These are phyloP conservation scores for Fusarium protoensiforme DNA, from an alignment of 2,329 filamentous ascomycete species.

Conservation along the genomic window DNA sequence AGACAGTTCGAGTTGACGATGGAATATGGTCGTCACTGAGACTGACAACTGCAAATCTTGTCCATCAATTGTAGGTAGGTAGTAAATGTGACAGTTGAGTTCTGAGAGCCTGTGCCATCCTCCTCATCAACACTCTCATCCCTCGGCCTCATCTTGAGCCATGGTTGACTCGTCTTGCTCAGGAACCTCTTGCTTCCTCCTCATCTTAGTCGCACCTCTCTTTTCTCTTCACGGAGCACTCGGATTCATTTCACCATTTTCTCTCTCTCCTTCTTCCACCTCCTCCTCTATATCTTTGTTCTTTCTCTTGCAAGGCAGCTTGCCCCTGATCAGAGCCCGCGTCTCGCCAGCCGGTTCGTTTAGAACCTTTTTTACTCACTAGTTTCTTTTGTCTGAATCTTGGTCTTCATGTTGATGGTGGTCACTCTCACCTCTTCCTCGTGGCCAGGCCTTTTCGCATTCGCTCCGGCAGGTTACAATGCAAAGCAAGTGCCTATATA, in stretches of 20 bases:
- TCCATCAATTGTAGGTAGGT: background rate
- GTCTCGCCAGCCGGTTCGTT: background rate
- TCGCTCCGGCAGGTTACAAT: background rate
- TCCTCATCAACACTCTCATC: background rate
- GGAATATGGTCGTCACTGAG: background rate
- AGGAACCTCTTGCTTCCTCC: background rate
- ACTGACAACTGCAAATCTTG: background rate
- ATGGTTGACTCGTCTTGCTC: background rate
- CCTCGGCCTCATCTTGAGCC: background rate
- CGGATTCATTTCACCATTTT: background rate
- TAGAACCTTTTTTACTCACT: background rate
- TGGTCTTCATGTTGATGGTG: background rate
- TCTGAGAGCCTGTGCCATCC: background rate
- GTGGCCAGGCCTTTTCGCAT: background rate
- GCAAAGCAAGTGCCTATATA: background rate
- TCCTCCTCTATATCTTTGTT: background rate
- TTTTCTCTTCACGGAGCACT: background rate
- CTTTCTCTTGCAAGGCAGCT: background rate
- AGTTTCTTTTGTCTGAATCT: background rate
- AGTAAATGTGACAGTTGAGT: background rate
- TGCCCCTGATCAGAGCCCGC: background rate
- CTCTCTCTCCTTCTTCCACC: no score
- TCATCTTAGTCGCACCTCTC: background rate
- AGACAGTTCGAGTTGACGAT: background rate
- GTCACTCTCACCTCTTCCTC: background rate